A percentile compares a stretch with the other conserved stretches of the same genome.
These are phyloP conservation scores for Medakamo hakoo DNA, from an alignment of 139 green algal genomes.

Conservation along the genomic window DNA sequence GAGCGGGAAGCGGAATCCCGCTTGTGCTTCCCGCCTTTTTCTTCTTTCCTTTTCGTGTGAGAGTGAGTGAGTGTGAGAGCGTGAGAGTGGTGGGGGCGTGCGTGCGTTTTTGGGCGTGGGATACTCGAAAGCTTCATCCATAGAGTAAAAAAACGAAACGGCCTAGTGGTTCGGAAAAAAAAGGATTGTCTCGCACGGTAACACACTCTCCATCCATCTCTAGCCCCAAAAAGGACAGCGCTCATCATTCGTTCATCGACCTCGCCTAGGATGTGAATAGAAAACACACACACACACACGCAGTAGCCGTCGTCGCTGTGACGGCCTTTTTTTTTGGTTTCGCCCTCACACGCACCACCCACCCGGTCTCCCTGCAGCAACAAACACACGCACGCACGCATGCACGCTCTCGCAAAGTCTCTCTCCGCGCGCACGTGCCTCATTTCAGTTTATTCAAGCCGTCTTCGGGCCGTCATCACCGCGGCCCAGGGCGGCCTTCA, in stretches of 20 bases:
- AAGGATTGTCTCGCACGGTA: too few species aligned
- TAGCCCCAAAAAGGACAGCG: too few species aligned
- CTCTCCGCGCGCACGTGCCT: background rate
- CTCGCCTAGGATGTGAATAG: too few species aligned
- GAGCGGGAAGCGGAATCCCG: background rate
- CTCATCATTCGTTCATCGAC: too few species aligned
- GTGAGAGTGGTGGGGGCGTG: background rate
- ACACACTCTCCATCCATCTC: too few species aligned
- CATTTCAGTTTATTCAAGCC: too few species aligned
- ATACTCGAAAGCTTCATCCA: too few species aligned
- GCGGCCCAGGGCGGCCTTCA: background rate
- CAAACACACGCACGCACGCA: background rate
- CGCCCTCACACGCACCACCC: background rate
- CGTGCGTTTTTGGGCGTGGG: background rate
- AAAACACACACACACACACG: too few species aligned
- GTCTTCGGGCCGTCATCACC: background rate
- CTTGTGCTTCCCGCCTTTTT: background rate
- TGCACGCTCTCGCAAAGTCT: background rate
- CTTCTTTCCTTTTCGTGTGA: background rate
- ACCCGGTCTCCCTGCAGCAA: background rate
- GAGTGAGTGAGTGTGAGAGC: background rate
- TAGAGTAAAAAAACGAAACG: too few species aligned
- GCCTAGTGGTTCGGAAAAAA: too few species aligned
- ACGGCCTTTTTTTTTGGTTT: background rate
- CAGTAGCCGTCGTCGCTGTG: too few species aligned